Evolutionary conservation across 306 rosid species (phyloP), one percentile per base, ranked within the genome.

Genomic region (Citrullus mucosospermus): DNA sequence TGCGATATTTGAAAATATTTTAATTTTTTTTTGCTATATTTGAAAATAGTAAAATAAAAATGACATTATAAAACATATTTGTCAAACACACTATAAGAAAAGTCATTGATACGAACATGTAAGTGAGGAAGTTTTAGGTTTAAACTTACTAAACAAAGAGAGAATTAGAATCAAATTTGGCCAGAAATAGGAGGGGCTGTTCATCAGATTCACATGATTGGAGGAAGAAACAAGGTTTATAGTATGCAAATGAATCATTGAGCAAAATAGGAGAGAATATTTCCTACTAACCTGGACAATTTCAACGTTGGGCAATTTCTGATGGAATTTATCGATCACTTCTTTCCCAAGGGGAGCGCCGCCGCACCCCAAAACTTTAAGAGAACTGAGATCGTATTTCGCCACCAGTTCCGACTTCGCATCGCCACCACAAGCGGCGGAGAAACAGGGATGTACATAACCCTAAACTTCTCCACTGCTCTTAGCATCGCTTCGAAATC

Each of bases 341-440:
- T 90, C 92, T 78, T 85, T 85, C 0, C 92, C 89, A 2, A 94
- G 92, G 44, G 98, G 97, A 5, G 98, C 97, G 17, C 97, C 98
- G 62, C 97, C 95, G 65, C 84, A 77, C 1, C 90, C 88, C 2
- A 93, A 69, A 6, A 78, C 0, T 20, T 32, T 82, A 2, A 92
- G 84, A 81, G 96, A 92, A 74, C 96, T 88, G 8, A 93, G 83
- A 56, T 92, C 92, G n/a, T 89, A 92, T 57, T 82, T 90, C 17
- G 44, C 71, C 4, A 77, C 81, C 78, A 90, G 15, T 60, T 89
- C 96, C 59, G 96, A 93, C 81, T 92, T 90, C 9, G 71, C 75
- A 93, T 72, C 32, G 92, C 92, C 86, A 89, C 88, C 81, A 93
- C 85, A 2, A 93, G 70, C 79, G 97, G 96, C 76, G 96, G 98